Percentiles rank a stretch among this genome's conserved stretches.
Evolutionary conservation across 805 yeast species (phyloP).

Genomic region (Candida insectalens): DNA sequence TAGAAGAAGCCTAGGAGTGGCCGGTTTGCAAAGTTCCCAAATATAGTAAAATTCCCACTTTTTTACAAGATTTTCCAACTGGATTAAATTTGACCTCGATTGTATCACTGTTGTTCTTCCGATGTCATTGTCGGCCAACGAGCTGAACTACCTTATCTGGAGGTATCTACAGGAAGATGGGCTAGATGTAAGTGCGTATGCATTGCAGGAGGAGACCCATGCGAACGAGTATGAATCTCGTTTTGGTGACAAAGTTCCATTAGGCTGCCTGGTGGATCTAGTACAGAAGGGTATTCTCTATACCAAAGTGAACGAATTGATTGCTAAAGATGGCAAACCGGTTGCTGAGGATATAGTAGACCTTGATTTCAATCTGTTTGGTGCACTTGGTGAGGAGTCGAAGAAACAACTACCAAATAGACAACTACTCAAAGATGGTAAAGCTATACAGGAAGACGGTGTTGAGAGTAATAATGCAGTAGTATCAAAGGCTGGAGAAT

Average conservation of each 20-base stretch:
- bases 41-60: too few relatives aligned
- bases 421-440: slow-evolving; percentile 2
- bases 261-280: slow-evolving; percentile 72
- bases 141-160: slow-evolving; percentile 88
- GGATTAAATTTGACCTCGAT: neutral
- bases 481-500: too few relatives aligned
- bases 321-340: slow-evolving; percentile 12
- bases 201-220: slow-evolving; percentile 65
- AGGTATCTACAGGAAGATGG: slow-evolving; percentile 85
- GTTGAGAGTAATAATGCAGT: neutral
- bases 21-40: too few relatives aligned
- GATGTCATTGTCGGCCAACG: slow-evolving; percentile 81
- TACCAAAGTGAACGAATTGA: slow-evolving; percentile 56
- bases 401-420: neutral
- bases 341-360: slow-evolving; percentile 18
- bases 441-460: neutral
- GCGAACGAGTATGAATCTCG: slow-evolving; percentile 47
- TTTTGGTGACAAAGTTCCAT: slow-evolving; percentile 45
- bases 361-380: slow-evolving; percentile 39
- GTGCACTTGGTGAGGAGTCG: slow-evolving; percentile 31
- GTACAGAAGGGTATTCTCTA: slow-evolving; percentile 82
- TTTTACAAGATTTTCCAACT: too few relatives aligned
- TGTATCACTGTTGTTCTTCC: too few relatives aligned
- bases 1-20: too few relatives aligned
- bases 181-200: slow-evolving; percentile 65